Evolutionary conservation across 2,329 filamentous ascomycete species (phyloP), one percentile per base, ranked within the genome.

Genomic region (Juglanconis sp.): DNA sequence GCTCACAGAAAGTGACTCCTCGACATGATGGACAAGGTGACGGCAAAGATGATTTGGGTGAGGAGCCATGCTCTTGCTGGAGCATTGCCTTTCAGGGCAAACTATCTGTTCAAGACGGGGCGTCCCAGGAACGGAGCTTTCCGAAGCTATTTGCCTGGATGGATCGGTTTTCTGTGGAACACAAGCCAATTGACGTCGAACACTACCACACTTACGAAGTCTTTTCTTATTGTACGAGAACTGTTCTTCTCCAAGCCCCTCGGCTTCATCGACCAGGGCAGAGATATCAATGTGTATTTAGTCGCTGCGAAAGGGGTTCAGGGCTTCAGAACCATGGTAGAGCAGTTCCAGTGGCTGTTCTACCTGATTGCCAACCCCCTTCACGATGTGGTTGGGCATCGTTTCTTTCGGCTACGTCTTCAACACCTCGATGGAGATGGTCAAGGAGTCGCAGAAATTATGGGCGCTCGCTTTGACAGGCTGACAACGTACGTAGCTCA

Each of bases 151-250:
- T 64, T 24, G 57, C 36, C 48, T 65, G 65, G 64, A 62, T 65
- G 11, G 59, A 67, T 49, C 62, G 47, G 38, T 65, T 60, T 46
- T 54, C 63, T 13, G 57, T 62, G 9, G 48, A 57, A 1, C 44
- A 52, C 13, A 55, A 62, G 10, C 56, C 65, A 3, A 62, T 69
- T 54, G 56, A 68, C 15, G 55, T 68, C 5, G 64, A 68, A 59
- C 63, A 66, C n/a, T 66, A 60, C 40, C 64, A 67, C 31, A 68
- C 65, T 5, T 67, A 61, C 32, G 68, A 66, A 24, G 34, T 66
- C 71, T 13, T 73, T 70, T 48, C 71, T 73, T 62, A 64, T 72
- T 13, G 64, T 71, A n/a, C 70, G 70, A 10, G 70, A 73, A 50
- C 62, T 69, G 36, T 62, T 70, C 17, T 73, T 71, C 51, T 70